Evolutionary conservation across 106 monocot genomes (phyloP), one percentile per base, ranked within the genome.

Genomic region (Dactylorhiza incarnata): DNA sequence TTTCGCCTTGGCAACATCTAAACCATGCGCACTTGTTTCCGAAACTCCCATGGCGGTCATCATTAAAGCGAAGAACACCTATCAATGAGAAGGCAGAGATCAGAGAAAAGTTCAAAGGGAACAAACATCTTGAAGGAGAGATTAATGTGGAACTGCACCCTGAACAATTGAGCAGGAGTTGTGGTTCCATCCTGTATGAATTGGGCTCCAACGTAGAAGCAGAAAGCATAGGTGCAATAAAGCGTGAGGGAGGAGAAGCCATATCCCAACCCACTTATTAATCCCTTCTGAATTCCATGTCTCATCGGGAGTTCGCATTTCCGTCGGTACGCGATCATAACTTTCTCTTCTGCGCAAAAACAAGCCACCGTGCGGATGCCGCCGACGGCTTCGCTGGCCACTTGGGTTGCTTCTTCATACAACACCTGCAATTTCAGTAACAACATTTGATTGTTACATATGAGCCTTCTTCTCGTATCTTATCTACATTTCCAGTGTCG

Each of bases 61-160:
- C 15, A 75, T 46, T 23, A 90, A 37, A 29, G 87, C 82, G 49
- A 90, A 87, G 73, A 87, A 85, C 5, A 90, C 84, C 89, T 89
- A 80, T 62, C 5, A 78, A 71, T 20, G 20, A 45, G 20, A 20
- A 22, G n/a, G 8, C 12, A 9, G 3, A 23, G 29, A 45, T 8
- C 46, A 48, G 24, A 52, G 11, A 14, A 43, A 19, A 29, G 15
- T 5, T 15, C 29, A 8, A 45, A 7, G 29, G 26, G n/a, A 22
- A 26, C n/a, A n/a, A n/a, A n/a, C 7, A 43, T 29, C 1, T 11
- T 54, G 16, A 48, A 74, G 15, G 15, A 55, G 5, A 25, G 25
- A 9, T 29, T 15, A 48, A 0, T 54, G 17, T 29, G 14, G 13
- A 71, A 37, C n/a, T 72, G 44, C 20, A 86, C 86, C 76, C 47